Conservation (phyloP, 2,329 filamentous ascomycete species). For the Didymella keratinophila region DNA sequence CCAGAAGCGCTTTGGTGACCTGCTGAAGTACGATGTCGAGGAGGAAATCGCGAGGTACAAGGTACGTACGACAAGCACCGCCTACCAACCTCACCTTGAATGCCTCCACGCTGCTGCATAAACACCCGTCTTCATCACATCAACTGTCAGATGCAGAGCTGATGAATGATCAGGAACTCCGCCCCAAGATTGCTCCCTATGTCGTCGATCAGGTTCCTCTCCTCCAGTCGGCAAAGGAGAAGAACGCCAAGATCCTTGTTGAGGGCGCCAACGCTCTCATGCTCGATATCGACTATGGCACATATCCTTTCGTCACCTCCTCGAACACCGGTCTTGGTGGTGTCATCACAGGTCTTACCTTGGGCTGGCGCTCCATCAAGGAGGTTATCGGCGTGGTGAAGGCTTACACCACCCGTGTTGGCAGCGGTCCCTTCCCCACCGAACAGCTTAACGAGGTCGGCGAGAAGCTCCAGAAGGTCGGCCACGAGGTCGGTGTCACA, state of each 20-base stretch:
- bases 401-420: constrained; percentile 70
- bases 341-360: constrained; percentile 68
- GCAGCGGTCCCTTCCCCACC: constrained; percentile 70
- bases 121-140: neutral
- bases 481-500: constrained; percentile 63
- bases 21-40: constrained; percentile 72
- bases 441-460: constrained; percentile 67
- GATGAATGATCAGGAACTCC: constrained; percentile 55
- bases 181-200: constrained; percentile 65
- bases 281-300: constrained; percentile 67
- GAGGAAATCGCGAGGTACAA: constrained; percentile 71
- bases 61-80: constrained; percentile 46
- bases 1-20: constrained; percentile 72
- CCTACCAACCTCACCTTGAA: neutral
- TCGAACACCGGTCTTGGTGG: constrained; percentile 68
- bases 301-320: constrained; percentile 68
- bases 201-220: constrained; percentile 73
- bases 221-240: constrained; percentile 67
- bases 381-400: constrained; percentile 72
- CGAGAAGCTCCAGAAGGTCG: constrained; percentile 64
- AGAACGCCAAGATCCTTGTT: constrained; percentile 68
- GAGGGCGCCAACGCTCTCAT: constrained; percentile 75
- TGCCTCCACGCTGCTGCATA: too few relatives aligned
- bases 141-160: neutral
- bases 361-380: constrained; percentile 68